Evolutionary conservation across 257 asterid species (phyloP).

Genomic region (Solanum ahanhuiri): DNA sequence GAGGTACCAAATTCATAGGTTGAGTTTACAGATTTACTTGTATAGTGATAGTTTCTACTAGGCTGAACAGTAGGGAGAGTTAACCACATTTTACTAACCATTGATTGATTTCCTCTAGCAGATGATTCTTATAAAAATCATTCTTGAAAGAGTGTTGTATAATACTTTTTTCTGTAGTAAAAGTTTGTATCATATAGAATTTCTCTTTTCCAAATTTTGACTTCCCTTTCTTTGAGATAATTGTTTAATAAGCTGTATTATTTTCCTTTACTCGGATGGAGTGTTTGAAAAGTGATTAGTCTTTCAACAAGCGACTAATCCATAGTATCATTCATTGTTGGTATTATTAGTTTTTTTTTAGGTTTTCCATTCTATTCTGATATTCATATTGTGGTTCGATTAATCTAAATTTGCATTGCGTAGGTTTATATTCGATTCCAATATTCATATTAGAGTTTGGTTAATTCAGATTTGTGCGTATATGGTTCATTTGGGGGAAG

Average conservation of each 20-base stretch:
- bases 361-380: background rate
- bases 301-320: background rate
- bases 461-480: background rate
- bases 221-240: background rate
- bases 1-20: background rate
- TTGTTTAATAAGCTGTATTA: background rate
- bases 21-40: background rate
- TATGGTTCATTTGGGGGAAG: background rate
- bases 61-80: background rate
- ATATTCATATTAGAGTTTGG: no score
- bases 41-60: background rate
- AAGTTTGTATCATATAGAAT: background rate
- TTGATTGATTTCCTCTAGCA: background rate
- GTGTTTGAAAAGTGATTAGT: background rate
- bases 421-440: background rate
- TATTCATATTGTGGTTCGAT: background rate
- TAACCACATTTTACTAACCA: background rate
- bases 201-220: background rate
- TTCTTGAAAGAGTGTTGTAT: background rate
- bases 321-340: background rate
- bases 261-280: background rate
- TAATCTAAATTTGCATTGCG: no score
- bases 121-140: background rate
- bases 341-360: background rate
- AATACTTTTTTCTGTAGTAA: background rate